Conservation (phyloP, 1,284 basidiomycete genomes). For the Singerocomus inundabilis region DNA sequence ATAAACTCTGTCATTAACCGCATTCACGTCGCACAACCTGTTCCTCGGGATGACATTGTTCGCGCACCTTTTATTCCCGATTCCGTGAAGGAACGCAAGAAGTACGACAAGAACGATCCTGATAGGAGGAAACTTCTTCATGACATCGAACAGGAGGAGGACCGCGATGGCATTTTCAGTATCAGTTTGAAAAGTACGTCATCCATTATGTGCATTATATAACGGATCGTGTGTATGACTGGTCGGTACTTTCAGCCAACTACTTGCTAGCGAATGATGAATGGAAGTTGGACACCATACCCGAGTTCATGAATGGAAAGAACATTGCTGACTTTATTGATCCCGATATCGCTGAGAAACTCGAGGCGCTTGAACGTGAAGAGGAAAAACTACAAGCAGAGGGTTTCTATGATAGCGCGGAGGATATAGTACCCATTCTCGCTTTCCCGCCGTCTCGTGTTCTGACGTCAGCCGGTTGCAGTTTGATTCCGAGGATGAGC, state of each 20-base stretch:
- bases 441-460: not conserved
- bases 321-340: slow-evolving; percentile 99
- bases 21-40: slow-evolving; percentile 90
- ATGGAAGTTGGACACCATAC: slow-evolving; percentile 96
- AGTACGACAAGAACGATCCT: slow-evolving; percentile 85
- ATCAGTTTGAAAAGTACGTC: slow-evolving; percentile 81
- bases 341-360: slow-evolving; percentile 95
- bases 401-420: slow-evolving; percentile 92
- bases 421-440: slow-evolving; percentile 65
- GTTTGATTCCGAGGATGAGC: slow-evolving; percentile 93
- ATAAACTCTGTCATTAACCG: slow-evolving; percentile 90
- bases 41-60: slow-evolving; percentile 81
- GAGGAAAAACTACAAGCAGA: slow-evolving; percentile 92
- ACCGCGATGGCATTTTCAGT: slow-evolving; percentile 87
- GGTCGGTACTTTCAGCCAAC: slow-evolving; percentile 56
- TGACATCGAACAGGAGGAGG: slow-evolving; percentile 82
- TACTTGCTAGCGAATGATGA: slow-evolving; percentile 89
- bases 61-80: slow-evolving; percentile 88
- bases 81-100: slow-evolving; percentile 69
- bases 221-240: not conserved
- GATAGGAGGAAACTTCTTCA: slow-evolving; percentile 67
- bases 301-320: slow-evolving; percentile 98
- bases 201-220: not conserved
- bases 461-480: slow-evolving; percentile 31
- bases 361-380: slow-evolving; percentile 96